Percentiles rank a stretch among this genome's conserved stretches.
Evolutionary conservation across 2,329 filamentous ascomycete species (phyloP).

Genomic region (Xylaria sp.): DNA sequence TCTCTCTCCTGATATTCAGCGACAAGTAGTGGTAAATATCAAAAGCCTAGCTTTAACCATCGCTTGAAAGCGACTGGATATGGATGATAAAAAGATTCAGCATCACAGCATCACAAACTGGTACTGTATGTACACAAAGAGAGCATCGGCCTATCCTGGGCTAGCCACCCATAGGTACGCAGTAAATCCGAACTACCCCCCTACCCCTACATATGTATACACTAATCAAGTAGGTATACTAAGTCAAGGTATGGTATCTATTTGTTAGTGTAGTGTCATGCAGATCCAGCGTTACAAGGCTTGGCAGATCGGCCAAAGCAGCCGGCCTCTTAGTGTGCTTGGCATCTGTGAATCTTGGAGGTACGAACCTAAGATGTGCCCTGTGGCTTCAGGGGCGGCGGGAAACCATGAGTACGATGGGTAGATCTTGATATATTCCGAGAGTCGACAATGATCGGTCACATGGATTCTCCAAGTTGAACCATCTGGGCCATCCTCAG

Average conservation of each 20-base stretch:
- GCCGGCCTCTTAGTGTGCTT: neutral
- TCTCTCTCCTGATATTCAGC: conserved; percentile 13
- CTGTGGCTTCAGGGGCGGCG: conserved; percentile 2
- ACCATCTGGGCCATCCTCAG: neutral
- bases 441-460: conserved; percentile 29
- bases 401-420: neutral
- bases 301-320: conserved; percentile 21
- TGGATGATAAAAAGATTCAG: too few relatives aligned
- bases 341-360: neutral
- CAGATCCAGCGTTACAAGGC: conserved; percentile 5
- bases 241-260: too few relatives aligned
- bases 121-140: too few relatives aligned
- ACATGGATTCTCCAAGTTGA: conserved; percentile 36
- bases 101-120: too few relatives aligned
- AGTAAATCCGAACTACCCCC: too few relatives aligned
- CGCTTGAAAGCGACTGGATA: conserved; percentile 1
- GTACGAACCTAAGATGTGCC: conserved; percentile 6
- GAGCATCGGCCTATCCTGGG: too few relatives aligned
- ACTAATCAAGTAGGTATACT: too few relatives aligned
- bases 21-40: neutral
- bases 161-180: too few relatives aligned
- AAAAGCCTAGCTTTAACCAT: neutral
- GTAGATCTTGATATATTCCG: neutral
- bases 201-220: too few relatives aligned
- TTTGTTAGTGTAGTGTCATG: neutral